Percentiles rank a stretch among this genome's conserved stretches.
These are phyloP conservation scores for Leccinellum albellum DNA, from an alignment of 768 basidiomycete genomes.

Conservation along the genomic window DNA sequence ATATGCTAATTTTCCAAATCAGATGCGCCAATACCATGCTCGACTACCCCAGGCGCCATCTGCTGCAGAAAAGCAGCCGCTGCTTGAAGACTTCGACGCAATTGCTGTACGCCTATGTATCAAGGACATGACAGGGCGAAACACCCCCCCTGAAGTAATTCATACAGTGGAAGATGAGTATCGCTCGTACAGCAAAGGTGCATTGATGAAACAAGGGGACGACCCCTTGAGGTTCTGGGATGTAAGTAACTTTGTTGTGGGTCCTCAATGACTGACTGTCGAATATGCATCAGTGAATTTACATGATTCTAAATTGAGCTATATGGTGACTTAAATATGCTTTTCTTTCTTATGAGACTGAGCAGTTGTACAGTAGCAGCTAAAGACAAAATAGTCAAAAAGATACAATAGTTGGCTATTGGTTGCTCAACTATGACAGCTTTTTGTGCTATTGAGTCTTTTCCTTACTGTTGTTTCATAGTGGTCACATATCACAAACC, in stretches of 20 bases:
- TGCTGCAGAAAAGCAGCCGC: background rate
- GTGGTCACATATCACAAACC: no score
- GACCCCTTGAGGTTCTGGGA: background rate
- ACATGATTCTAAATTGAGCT: no score
- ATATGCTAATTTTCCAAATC: background rate
- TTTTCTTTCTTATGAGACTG: no score
- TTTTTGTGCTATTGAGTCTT: no score
- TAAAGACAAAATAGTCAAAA: no score
- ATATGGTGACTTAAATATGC: no score
- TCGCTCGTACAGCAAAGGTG: background rate
- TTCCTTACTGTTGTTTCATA: no score
- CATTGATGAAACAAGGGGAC: background rate
- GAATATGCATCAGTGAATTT: no score
- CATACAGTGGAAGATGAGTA: background rate
- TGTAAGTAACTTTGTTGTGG: background rate
- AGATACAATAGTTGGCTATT: no score
- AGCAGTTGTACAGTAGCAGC: no score
- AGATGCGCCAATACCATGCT: background rate
- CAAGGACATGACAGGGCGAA: background rate
- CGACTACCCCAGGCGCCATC: background rate
- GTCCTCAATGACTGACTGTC: no score
- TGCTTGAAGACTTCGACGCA: background rate
- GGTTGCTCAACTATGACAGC: no score
- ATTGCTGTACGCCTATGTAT: background rate
- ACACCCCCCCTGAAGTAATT: background rate